Evolutionary conservation across 2,329 filamentous ascomycete genomes (phyloP), one percentile per base, ranked within the genome.

Genomic region (Dothistroma septosporum): DNA sequence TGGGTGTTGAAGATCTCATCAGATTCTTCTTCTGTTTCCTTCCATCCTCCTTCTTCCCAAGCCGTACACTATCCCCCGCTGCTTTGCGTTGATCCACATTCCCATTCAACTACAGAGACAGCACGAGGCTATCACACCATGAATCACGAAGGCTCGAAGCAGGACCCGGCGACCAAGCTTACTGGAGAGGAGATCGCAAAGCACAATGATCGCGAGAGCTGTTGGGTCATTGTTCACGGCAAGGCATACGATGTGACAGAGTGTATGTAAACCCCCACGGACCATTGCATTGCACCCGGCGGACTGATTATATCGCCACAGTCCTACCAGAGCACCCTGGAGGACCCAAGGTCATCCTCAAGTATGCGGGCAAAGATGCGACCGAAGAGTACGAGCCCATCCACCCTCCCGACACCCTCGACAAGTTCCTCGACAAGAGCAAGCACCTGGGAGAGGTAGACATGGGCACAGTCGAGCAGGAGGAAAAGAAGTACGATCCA

Each of bases 291-390:
- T 21, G 22, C 12, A 2, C 4, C 7, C 24, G 6, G 12, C 33
- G 21, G 14, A 49, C 49, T 60, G 6, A 59, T 28, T 14, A 9
- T 7, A 28, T 19, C 31, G 50, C 14, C 32, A 16, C 55, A 68
- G 64, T 70, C 64, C 60, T 69, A 19, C 68, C 68, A 24, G 68
- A 96, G 75, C 92, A 96, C 72, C 92, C 92, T 24, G 92, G 92
- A 63, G 92, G 91, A 41, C 83, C 87, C 67, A 94, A 93, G 73
- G 95, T 97, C 75, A 97, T 99, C 71, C 84, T 99, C 66, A 96
- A 96, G 79, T 96, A 97, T 78, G 92, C 92, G 32, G 92, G 92
- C 70, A 95, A 93, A 81, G 92, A 97, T 80, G 92, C 92, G 44
- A 95, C 92, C 37, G 90, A 92, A 74, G 91, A 91, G 72, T 97